These are phyloP conservation scores for Plasmodium chabaudi DNA, from an alignment of 169 alveolate species.

Conservation along the genomic window DNA sequence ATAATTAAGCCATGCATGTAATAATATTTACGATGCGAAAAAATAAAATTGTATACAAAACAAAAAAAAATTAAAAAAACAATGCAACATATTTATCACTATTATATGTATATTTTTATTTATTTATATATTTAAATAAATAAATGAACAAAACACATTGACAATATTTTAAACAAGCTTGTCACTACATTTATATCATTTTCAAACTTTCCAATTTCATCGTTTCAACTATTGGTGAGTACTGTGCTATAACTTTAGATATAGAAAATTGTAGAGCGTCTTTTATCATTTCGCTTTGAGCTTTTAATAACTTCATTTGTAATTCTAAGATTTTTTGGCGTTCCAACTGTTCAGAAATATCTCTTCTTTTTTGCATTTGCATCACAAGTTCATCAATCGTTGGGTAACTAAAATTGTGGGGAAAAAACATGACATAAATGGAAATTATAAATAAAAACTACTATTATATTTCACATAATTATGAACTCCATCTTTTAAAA, in stretches of 20 bases:
- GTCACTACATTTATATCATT: constrained; percentile 9
- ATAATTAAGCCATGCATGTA: too few species aligned
- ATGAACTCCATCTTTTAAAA: neutral
- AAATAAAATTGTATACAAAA: neutral
- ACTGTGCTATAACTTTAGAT: constrained; percentile 82
- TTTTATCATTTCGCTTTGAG: constrained; percentile 85
- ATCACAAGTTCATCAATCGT: constrained; percentile 86
- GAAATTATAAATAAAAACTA: neutral
- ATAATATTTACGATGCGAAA: neutral
- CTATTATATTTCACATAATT: too few species aligned
- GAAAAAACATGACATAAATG: neutral
- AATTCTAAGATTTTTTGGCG: constrained; percentile 79
- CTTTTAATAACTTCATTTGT: constrained; percentile 84
- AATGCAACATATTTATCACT: neutral
- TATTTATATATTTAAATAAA: constrained; percentile 10
- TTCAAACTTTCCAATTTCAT: constrained; percentile 42
- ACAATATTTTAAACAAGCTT: neutral
- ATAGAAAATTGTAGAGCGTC: constrained; percentile 82
- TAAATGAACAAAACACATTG: neutral
- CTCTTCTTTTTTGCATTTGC: constrained; percentile 87
- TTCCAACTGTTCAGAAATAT: constrained; percentile 83
- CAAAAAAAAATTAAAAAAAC: neutral
- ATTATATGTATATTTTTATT: too few species aligned
- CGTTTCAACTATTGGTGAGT: constrained; percentile 68
- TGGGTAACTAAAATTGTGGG: constrained; percentile 77